Evolutionary conservation across 2,329 filamentous ascomycete species (phyloP).

Genomic region (Penicillium sp.): DNA sequence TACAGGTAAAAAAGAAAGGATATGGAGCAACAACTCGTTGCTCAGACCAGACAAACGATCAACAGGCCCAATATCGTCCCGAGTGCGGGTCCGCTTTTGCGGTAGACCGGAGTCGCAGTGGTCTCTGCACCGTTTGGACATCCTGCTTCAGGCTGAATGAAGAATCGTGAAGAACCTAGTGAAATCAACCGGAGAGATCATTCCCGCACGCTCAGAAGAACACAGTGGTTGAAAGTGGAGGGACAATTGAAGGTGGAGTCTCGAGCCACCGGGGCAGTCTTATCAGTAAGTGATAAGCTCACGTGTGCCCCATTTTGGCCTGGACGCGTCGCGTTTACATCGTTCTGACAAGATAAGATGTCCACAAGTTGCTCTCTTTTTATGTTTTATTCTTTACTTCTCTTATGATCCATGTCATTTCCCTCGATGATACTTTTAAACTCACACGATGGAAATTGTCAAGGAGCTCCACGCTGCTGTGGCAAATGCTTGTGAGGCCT

Average conservation of each 20-base stretch:
- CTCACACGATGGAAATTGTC: slow-evolving; percentile 24
- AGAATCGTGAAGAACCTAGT: neutral
- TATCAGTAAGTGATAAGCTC: slow-evolving; percentile 6
- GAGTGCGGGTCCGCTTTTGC: slow-evolving; percentile 40
- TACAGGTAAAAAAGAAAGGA: slow-evolving; percentile 67
- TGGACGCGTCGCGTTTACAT: slow-evolving; percentile 9
- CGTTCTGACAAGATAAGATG: neutral
- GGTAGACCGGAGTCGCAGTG: slow-evolving; percentile 13
- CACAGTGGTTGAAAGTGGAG: neutral
- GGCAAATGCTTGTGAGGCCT: slow-evolving; percentile 20
- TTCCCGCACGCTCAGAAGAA: neutral
- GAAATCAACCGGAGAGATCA: neutral
- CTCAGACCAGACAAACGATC: slow-evolving; percentile 67
- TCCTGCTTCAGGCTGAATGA: slow-evolving; percentile 12
- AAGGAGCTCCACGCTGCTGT: slow-evolving; percentile 26
- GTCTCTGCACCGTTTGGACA: slow-evolving; percentile 29
- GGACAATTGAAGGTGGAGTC: neutral
- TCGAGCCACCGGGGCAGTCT: neutral
- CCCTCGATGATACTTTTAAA: neutral
- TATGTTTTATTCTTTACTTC: too few relatives aligned
- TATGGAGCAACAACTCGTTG: slow-evolving; percentile 77
- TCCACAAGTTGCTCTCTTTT: neutral
- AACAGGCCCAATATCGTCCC: slow-evolving; percentile 12
- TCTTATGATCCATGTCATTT: neutral
- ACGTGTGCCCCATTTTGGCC: neutral